phyloP scores from a whole-genome alignment of 805 yeast genomes.

The Metschnikowia henanensis region DNA sequence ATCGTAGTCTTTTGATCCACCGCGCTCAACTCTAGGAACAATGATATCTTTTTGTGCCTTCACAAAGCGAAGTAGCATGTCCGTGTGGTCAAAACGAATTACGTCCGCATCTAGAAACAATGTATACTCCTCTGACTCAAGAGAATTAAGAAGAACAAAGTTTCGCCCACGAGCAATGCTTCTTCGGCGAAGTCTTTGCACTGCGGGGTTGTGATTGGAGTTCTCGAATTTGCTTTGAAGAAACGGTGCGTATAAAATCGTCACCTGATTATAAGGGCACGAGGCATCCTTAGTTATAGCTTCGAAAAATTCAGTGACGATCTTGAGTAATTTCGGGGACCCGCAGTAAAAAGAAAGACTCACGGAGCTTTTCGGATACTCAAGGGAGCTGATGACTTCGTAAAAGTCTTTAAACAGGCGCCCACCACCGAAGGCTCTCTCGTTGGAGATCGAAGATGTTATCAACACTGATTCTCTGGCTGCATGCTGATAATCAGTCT shows the following conservation, averaged over 20 bases:
- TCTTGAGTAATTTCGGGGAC: constrained; percentile 25
- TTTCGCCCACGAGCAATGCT: constrained; percentile 39
- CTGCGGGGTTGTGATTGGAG: constrained; percentile 11
- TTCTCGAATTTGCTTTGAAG: constrained; percentile 11
- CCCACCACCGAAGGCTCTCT: constrained; percentile 36
- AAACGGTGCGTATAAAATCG: constrained; percentile 16
- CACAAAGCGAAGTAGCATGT: constrained; percentile 28
- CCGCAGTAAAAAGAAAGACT: constrained; percentile 35
- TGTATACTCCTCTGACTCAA: constrained; percentile 32
- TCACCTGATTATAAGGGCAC: constrained; percentile 12
- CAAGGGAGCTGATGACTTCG: constrained; percentile 26
- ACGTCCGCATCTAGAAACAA: constrained; percentile 41
- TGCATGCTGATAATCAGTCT: background rate
- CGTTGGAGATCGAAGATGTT: constrained; percentile 28
- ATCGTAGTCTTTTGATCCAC: constrained; percentile 34
- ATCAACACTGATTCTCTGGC: constrained; percentile 14
- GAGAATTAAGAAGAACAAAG: constrained; percentile 29
- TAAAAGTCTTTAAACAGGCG: constrained; percentile 35
- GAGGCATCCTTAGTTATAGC: background rate
- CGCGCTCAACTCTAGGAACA: constrained; percentile 35
- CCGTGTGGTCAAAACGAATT: constrained; percentile 22
- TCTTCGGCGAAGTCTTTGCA: constrained; percentile 37
- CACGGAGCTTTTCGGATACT: constrained; percentile 19
- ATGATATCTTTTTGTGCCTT: constrained; percentile 32
- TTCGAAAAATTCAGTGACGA: constrained; percentile 21